Base-by-base conservation (phyloP, 2,329 filamentous ascomycete species). In the Microdochium nivale region DNA sequence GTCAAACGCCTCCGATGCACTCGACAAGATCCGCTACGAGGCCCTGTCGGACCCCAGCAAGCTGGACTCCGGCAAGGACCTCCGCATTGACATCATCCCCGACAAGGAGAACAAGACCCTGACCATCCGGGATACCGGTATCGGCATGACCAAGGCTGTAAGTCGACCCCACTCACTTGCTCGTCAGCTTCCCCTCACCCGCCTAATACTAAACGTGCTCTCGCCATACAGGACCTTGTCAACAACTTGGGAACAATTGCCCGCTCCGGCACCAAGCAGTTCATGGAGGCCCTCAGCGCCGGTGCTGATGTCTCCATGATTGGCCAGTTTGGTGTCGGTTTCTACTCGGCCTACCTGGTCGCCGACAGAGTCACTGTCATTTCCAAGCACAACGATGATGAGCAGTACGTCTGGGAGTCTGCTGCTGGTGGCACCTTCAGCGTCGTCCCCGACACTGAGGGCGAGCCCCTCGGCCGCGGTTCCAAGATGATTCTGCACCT, bases 221-320 rank as follows among this genome's bases (percentile, higher is more conserved):
- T 80, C 60, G 79, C n/a, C 16, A 2, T 13, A 8, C 56, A 90
- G 87, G 94, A 99, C 73, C 84, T 99, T 58, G 92, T 99, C 81
- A 99, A 99, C 88, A 99, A 99, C 84, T 85, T 99, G 62, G 94
- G 94, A 81, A 99, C 94, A 65, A 99, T 99, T 74, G 94, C 94
- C 71, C 90, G 94, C 71, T 99, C 94, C 57, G 94, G 94, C 61
- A 99, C 94, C 75, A 99, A 99, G 86, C 94, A 97, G 80, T 99
- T 99, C 79, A 99, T 99, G 94, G 94, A 99, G 83, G 94, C 94
- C 59, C 84, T 99, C 64, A 92, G 90, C 64, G 94, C 94, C 61
- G 94, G 94, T 80, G 94, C 94, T 71, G 94, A 99, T 76, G 94
- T 99, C 63, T 97, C 94, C 77, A 97, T 99, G 94, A 99, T 99